Conservation (phyloP, 1,139 yeast genomes). For the Pneumocystis jirovecii region DNA sequence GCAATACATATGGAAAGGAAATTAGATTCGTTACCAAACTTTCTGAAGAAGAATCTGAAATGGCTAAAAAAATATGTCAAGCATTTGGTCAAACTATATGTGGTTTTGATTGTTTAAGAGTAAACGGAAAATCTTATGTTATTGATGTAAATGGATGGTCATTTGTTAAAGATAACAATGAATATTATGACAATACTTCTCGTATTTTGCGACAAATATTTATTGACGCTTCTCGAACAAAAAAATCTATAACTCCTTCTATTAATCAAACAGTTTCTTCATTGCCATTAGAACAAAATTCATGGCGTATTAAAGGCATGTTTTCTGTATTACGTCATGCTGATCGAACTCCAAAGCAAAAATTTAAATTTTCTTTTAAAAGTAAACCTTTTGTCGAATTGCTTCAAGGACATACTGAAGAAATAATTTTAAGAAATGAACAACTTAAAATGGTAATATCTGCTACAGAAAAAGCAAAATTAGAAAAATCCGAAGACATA, state of each 20-base stretch:
- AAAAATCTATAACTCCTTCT: conserved; percentile 25
- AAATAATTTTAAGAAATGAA: conserved; percentile 79
- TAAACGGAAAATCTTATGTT: conserved; percentile 74
- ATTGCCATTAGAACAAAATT: conserved; percentile 52
- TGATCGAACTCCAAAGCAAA: conserved; percentile 97
- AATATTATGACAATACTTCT: conserved; percentile 76
- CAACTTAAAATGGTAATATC: conserved; percentile 75
- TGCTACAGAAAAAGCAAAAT: conserved; percentile 71
- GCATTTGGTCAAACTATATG: conserved; percentile 91
- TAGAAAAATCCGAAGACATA: conserved; percentile 61
- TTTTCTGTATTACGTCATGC: conserved; percentile 92
- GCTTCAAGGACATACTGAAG: conserved; percentile 87
- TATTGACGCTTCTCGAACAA: conserved; percentile 40
- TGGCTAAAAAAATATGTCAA: conserved; percentile 63
- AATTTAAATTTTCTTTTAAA: conserved; percentile 86
- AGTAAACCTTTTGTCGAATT: conserved; percentile 74
- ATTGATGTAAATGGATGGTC: conserved; percentile 98
- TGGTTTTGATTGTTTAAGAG: conserved; percentile 88
- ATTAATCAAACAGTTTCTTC: conserved; percentile 12
- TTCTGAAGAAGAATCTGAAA: conserved; percentile 53
- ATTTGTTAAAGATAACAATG: conserved; percentile 82
- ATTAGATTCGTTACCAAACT: conserved; percentile 77
- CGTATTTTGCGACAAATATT: conserved; percentile 63
- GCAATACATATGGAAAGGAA: conserved; percentile 96
- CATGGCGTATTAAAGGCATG: conserved; percentile 92